A percentile compares a stretch with the other conserved stretches of the same genome.
Evolutionary conservation across 192 early-diverging fungal genomes (phyloP).

Genomic region (Coemansia sp.): DNA sequence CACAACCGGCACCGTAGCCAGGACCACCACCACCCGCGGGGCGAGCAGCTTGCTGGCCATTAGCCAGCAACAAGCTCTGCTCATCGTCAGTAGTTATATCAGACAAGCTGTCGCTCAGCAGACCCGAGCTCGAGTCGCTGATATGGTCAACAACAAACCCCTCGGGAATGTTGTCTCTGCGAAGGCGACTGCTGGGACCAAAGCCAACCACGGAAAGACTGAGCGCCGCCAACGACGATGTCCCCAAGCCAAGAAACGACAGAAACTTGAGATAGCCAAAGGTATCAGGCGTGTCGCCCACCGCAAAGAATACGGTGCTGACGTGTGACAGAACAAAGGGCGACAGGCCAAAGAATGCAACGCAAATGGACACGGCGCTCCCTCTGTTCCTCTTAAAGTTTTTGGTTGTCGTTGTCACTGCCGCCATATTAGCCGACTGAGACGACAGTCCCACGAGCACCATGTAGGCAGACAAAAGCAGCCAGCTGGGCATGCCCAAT

Average conservation of each 20-base stretch:
- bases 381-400: slow-evolving; percentile 58
- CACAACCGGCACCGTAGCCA: slow-evolving; percentile 8
- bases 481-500: slow-evolving; percentile 28
- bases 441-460: slow-evolving; percentile 54
- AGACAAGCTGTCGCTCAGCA: slow-evolving; percentile 5
- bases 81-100: slow-evolving; percentile 8
- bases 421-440: slow-evolving; percentile 59
- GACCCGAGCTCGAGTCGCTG: slow-evolving; percentile 21
- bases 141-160: slow-evolving; percentile 38
- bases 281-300: slow-evolving; percentile 32
- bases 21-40: neutral
- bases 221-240: slow-evolving; percentile 22
- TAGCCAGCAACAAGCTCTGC: slow-evolving; percentile 16
- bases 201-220: slow-evolving; percentile 40
- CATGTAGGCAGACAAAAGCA: slow-evolving; percentile 39
- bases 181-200: slow-evolving; percentile 33
- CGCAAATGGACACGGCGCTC: slow-evolving; percentile 56
- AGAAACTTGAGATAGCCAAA: slow-evolving; percentile 46
- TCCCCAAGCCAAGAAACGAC: slow-evolving; percentile 29
- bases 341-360: slow-evolving; percentile 63
- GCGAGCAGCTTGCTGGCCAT: neutral
- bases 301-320: slow-evolving; percentile 51
- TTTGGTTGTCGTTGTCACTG: slow-evolving; percentile 58
- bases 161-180: slow-evolving; percentile 19
- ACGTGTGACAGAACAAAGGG: slow-evolving; percentile 60